phyloP scores from a whole-genome alignment of 1,284 basidiomycete species.

The Puccinia hordei region DNA sequence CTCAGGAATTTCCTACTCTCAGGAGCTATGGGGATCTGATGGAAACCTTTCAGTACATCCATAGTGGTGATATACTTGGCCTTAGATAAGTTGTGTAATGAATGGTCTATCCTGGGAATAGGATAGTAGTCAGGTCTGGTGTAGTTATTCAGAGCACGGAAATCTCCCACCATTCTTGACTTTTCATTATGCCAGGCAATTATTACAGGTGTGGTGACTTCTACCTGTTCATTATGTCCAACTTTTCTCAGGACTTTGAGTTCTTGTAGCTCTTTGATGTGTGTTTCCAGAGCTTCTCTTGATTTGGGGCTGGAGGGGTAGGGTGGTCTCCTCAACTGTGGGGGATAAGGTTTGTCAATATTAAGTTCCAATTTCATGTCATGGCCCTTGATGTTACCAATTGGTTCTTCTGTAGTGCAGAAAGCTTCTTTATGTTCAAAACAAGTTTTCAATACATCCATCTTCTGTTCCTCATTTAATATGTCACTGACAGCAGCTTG shows the following conservation, averaged over 20 bases:
- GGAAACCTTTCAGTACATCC: slow-evolving; percentile 19
- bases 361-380: background rate
- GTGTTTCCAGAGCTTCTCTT: slow-evolving; percentile 1
- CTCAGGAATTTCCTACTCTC: background rate
- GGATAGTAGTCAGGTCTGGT: slow-evolving; percentile 1
- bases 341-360: slow-evolving; percentile 8
- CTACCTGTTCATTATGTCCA: slow-evolving; percentile 21
- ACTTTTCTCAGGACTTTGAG: slow-evolving; percentile 1
- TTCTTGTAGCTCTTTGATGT: slow-evolving; percentile 1
- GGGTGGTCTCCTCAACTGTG: background rate
- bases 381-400: slow-evolving; percentile 4
- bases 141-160: slow-evolving; percentile 7
- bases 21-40: background rate
- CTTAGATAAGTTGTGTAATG: background rate
- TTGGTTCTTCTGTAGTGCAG: slow-evolving; percentile 1
- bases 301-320: slow-evolving; percentile 19
- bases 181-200: slow-evolving; percentile 11
- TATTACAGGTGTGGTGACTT: slow-evolving; percentile 11
- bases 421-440: slow-evolving; percentile 11
- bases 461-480: no score
- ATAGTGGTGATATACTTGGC: slow-evolving; percentile 21
- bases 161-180: slow-evolving; percentile 15
- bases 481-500: no score
- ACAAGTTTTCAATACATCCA: no score
- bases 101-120: slow-evolving; percentile 19